These are phyloP conservation scores for Jimgerdemannia lactiflua DNA, from an alignment of 192 early-diverging fungal species.

Conservation along the genomic window DNA sequence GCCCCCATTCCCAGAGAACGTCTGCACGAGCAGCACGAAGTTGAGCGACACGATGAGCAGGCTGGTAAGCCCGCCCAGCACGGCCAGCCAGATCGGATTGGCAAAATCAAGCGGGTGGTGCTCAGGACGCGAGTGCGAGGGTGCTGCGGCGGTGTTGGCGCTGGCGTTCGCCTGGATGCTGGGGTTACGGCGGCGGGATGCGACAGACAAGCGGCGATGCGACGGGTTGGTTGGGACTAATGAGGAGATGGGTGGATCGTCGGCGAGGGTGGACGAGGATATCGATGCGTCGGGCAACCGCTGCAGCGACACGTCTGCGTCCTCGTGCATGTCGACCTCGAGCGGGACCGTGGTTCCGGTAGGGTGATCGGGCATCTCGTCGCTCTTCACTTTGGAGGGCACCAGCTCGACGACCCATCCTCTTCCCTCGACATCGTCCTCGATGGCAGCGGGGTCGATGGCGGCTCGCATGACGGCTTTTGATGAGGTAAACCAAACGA, in stretches of 20 bases:
- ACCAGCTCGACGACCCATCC: constrained; percentile 4
- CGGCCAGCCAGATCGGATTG: background rate
- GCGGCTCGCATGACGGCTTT: constrained; percentile 48
- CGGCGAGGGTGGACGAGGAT: too few species aligned
- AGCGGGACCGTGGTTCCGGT: too few species aligned
- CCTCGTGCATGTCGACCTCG: too few species aligned
- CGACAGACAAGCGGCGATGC: too few species aligned
- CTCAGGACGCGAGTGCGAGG: background rate
- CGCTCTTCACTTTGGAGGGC: background rate
- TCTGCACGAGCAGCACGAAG: background rate
- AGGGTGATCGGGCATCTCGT: constrained; percentile 8
- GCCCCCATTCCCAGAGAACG: background rate
- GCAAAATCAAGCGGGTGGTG: background rate
- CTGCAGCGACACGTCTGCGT: too few species aligned
- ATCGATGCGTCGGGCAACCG: too few species aligned
- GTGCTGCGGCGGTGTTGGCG: too few species aligned
- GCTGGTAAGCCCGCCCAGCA: background rate
- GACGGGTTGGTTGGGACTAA: too few species aligned
- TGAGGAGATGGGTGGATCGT: too few species aligned
- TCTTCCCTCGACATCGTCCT: constrained; percentile 21
- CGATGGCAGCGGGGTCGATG: constrained; percentile 15
- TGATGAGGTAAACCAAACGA: constrained; percentile 64
- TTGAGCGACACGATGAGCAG: background rate
- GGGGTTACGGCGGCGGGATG: too few species aligned
- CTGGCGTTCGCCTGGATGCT: too few species aligned